A percentile compares a stretch with the other conserved stretches of the same genome.
Conservation (phyloP, 805 yeast genomes). For the Yarrowia bubula region DNA sequence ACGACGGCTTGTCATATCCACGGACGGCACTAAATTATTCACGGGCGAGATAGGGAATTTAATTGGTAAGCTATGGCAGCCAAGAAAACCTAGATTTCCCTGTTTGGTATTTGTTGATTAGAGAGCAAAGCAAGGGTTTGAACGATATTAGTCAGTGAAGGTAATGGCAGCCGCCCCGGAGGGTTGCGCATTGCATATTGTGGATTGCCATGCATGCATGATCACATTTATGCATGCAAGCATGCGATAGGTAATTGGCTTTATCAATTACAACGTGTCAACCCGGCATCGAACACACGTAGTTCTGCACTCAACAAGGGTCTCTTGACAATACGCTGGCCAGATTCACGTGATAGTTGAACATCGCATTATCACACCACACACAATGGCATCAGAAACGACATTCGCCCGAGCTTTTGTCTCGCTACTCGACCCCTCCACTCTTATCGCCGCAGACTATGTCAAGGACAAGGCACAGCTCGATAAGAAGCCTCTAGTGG, state of each 20-base stretch:
- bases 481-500: conserved; percentile 19
- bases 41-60: background rate
- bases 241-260: background rate
- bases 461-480: conserved; percentile 25
- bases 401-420: conserved; percentile 22
- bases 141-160: background rate
- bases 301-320: background rate
- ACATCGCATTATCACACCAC: background rate
- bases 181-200: background rate
- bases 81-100: background rate
- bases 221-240: background rate
- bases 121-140: background rate
- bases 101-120: background rate
- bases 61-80: background rate
- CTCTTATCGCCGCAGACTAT: conserved; percentile 16
- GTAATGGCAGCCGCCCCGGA: background rate
- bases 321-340: background rate
- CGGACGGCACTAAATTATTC: background rate
- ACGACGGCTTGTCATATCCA: background rate
- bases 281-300: background rate
- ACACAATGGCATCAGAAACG: conserved; percentile 20
- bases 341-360: conserved; percentile 1
- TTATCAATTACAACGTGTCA: background rate
- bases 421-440: conserved; percentile 10
- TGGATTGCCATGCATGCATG: background rate